These are phyloP conservation scores for Globisporangium radiosum DNA, from an alignment of 352 stramenopile genomes.

Conservation along the genomic window DNA sequence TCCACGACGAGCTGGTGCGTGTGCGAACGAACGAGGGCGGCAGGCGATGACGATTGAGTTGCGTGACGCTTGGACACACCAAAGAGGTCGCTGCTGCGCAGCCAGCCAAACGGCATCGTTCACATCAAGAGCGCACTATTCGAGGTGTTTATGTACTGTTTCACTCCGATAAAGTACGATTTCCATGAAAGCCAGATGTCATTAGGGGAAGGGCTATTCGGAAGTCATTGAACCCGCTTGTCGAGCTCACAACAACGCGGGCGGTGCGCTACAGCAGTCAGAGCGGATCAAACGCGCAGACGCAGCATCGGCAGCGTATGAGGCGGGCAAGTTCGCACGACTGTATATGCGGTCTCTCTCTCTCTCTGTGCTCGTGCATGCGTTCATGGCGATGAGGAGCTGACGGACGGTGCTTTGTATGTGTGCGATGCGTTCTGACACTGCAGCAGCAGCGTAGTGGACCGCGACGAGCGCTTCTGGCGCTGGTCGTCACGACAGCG, in stretches of 20 bases:
- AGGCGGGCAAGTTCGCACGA: neutral
- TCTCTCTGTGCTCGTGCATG: neutral
- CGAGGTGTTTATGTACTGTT: neutral
- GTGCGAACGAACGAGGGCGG: neutral
- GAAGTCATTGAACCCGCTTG: neutral
- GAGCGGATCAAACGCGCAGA: neutral
- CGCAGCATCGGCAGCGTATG: neutral
- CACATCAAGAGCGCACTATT: no score
- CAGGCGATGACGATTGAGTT: constrained; percentile 1
- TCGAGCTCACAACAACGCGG: neutral
- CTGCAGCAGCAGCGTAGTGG: constrained; percentile 5
- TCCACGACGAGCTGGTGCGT: neutral
- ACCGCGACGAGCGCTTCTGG: constrained; percentile 8
- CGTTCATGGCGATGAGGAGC: no score
- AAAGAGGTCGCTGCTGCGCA: constrained; percentile 4
- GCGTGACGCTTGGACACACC: constrained; percentile 10
- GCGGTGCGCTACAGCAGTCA: neutral
- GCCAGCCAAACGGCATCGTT: constrained; percentile 3
- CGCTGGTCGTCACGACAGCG: constrained; percentile 1
- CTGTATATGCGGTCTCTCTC: no score
- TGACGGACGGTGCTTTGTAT: neutral
- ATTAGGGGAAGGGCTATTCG: neutral
- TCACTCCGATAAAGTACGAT: neutral
- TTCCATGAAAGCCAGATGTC: constrained; percentile 1
- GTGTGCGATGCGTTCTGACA: neutral